phyloP scores from a whole-genome alignment of 1,284 basidiomycete genomes.

The Tylopilus sp. region DNA sequence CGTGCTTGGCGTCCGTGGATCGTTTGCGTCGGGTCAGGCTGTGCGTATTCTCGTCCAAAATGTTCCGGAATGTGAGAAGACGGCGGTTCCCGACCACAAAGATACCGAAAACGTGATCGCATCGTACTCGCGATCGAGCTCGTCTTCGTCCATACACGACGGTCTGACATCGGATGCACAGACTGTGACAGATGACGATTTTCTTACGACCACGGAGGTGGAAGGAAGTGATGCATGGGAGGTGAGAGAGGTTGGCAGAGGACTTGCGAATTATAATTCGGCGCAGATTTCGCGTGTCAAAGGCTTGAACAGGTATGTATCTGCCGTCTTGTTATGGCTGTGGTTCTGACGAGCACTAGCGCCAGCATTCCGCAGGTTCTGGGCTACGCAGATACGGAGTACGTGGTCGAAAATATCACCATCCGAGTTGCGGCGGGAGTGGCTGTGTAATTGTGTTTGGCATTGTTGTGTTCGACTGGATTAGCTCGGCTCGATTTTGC shows the following conservation, averaged over 20 bases:
- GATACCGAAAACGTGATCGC: slow-evolving; percentile 37
- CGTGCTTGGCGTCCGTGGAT: slow-evolving; percentile 81
- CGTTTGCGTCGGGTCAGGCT: slow-evolving; percentile 91
- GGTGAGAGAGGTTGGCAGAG: slow-evolving; percentile 86
- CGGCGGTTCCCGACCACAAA: slow-evolving; percentile 2
- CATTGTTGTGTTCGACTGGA: slow-evolving; percentile 17
- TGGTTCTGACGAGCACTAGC: slow-evolving; percentile 39
- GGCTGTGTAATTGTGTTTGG: slow-evolving; percentile 32
- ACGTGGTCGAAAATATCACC: slow-evolving; percentile 91
- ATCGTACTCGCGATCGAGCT: slow-evolving; percentile 36
- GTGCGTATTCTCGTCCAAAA: slow-evolving; percentile 75
- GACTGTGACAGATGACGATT: slow-evolving; percentile 30
- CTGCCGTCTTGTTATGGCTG: fast-evolving
- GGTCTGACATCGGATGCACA: slow-evolving; percentile 27
- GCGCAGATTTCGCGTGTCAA: slow-evolving; percentile 86
- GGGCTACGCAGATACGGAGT: slow-evolving; percentile 93
- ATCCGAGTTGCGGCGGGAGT: slow-evolving; percentile 42
- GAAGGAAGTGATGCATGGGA: slow-evolving; percentile 59
- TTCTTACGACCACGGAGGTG: slow-evolving; percentile 24
- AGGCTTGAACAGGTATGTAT: slow-evolving; percentile 77
- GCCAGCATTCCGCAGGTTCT: slow-evolving; percentile 76
- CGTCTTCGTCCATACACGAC: slow-evolving; percentile 35
- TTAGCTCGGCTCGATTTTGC: slow-evolving; percentile 5
- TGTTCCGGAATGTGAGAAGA: slow-evolving; percentile 24
- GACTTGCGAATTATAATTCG: slow-evolving; percentile 93